Evolutionary conservation across 2,329 filamentous ascomycete genomes (phyloP), one percentile per base, ranked within the genome.

Genomic region (Madurella mycetomatis): DNA sequence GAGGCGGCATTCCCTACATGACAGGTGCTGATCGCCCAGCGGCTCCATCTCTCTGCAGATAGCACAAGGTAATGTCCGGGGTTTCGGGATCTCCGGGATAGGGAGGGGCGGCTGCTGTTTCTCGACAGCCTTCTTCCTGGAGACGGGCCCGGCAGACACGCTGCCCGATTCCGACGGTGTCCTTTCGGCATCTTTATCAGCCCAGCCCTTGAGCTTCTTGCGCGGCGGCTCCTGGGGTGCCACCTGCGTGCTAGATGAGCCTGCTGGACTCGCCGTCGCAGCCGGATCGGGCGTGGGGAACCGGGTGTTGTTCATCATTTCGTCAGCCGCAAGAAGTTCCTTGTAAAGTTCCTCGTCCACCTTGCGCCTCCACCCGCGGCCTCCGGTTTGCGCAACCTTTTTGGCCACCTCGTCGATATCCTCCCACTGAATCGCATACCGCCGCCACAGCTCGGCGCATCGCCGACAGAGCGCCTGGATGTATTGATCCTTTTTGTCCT

Each of bases 401-500:
- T 92, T 95, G 40, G 86, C 83, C 39, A 96, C 82, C 64, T 97
- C 92, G 41, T 97, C 94, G 13, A 91, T 81, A 61, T 95, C 90
- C 70, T 97, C 94, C 85, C 90, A 99, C 62, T 95, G 90, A 58
- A 99, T 90, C 15, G 87, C 92, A 70, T 99, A 99, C 60, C 92
- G 89, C 47, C 94, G 86, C 94, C 94, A 99, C 9, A 99, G 76
- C 65, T 94, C 86, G 25, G 92, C 92, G 67, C 94, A 99, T 56
- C 92, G 85, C 54, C 91, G 81, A 68, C 94, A 99, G 4, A 99
- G 80, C 3, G 92, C 92, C 47, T 92, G 81, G 16, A 95, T 82
- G 37, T 87, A 84, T 63, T 87, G 84, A 15, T 79, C 76, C 12
- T 82, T 83, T 68, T 92, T 95, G 61, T 96, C 90, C 70, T 91